phyloP scores from a whole-genome alignment of 1,284 basidiomycete species.

The Hypsizygus ulmarius region DNA sequence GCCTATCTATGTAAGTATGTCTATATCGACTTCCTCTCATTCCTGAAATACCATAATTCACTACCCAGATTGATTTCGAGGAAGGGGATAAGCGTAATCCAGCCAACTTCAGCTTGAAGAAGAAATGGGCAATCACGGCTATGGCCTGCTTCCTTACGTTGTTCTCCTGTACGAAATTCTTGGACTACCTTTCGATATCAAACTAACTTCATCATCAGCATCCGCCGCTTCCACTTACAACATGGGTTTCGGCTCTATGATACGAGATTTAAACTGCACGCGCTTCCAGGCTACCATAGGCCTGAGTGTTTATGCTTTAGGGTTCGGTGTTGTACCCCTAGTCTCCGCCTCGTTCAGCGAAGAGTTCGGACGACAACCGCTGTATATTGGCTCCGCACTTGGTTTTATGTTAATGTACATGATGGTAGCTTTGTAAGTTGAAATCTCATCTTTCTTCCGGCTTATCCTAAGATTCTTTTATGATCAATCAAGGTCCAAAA shows the following conservation, averaged over 20 bases:
- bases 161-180: slow-evolving; percentile 42
- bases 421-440: slow-evolving; percentile 58
- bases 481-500: slow-evolving; percentile 46
- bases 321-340: slow-evolving; percentile 70
- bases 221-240: slow-evolving; percentile 55
- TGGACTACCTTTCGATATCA: neutral
- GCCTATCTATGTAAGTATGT: slow-evolving; percentile 31
- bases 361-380: slow-evolving; percentile 70
- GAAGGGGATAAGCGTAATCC: slow-evolving; percentile 53
- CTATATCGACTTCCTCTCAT: neutral
- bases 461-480: neutral
- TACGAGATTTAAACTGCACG: slow-evolving; percentile 58
- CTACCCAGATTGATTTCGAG: slow-evolving; percentile 61
- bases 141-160: slow-evolving; percentile 58
- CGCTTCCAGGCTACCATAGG: slow-evolving; percentile 59
- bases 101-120: slow-evolving; percentile 44
- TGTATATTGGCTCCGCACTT: slow-evolving; percentile 59
- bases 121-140: slow-evolving; percentile 60
- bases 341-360: slow-evolving; percentile 74
- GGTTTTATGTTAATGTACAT: slow-evolving; percentile 62
- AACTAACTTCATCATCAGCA: slow-evolving; percentile 33
- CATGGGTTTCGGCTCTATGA: slow-evolving; percentile 61
- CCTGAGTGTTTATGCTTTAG: slow-evolving; percentile 60
- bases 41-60: neutral
- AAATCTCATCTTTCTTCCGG: neutral